Conservation (phyloP, 768 basidiomycete species). For the Cubamyces sp. region DNA sequence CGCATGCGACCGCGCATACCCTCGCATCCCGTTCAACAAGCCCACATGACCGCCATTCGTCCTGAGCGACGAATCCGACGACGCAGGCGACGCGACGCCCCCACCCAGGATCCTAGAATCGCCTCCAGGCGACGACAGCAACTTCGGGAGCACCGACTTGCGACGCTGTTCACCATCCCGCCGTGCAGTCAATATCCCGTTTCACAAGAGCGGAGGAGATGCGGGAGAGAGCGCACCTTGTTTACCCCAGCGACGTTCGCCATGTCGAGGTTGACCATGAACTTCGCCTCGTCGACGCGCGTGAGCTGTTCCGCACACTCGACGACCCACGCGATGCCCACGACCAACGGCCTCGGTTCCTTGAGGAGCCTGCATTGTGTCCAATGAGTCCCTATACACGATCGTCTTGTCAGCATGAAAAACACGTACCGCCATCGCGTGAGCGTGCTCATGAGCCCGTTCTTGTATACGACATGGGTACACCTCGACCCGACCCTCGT, state of each 20-base stretch:
- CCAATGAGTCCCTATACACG: background rate
- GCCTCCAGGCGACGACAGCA: constrained; percentile 31
- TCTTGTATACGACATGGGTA: constrained; percentile 87
- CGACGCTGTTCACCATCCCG: constrained; percentile 60
- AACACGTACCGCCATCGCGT: constrained; percentile 64
- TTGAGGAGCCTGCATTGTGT: constrained; percentile 51
- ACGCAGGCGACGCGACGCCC: constrained; percentile 5
- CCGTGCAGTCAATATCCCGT: background rate
- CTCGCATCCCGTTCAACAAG: background rate
- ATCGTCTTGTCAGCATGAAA: background rate
- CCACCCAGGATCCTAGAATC: background rate
- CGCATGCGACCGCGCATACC: background rate
- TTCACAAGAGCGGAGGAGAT: background rate
- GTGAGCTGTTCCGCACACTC: constrained; percentile 75
- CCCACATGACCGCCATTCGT: background rate
- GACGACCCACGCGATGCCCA: constrained; percentile 90
- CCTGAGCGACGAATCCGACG: constrained; percentile 13
- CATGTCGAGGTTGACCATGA: constrained; percentile 62
- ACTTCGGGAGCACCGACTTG: constrained; percentile 72
- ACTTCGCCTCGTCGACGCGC: constrained; percentile 66
- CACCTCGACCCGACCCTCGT: constrained; percentile 70
- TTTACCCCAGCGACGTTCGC: constrained; percentile 60
- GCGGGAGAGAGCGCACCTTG: constrained; percentile 51
- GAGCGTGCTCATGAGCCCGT: constrained; percentile 75
- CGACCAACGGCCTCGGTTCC: constrained; percentile 72